Conservation (phyloP, 306 rosid genomes). For the Astragalus glycyphyllos region DNA sequence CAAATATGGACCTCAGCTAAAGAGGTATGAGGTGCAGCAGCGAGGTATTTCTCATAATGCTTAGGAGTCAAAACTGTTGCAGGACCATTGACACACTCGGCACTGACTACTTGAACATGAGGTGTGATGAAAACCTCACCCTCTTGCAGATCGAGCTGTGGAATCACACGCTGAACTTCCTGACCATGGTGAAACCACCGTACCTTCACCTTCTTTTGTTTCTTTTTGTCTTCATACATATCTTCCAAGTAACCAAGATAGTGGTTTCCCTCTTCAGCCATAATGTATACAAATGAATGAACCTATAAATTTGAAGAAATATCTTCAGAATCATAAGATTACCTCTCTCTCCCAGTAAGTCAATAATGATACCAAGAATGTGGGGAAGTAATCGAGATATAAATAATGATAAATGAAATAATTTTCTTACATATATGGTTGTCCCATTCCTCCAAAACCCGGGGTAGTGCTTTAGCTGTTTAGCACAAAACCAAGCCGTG, state of each 20-base stretch:
- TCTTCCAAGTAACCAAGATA: constrained; percentile 91
- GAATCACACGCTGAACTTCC: constrained; percentile 62
- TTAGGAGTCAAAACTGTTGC: constrained; percentile 79
- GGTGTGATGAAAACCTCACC: constrained; percentile 85
- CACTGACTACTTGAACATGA: constrained; percentile 83
- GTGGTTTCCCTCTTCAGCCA: constrained; percentile 69
- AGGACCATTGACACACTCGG: constrained; percentile 79
- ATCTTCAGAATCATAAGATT: constrained; percentile 30
- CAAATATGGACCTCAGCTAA: constrained; percentile 65
- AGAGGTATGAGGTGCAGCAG: constrained; percentile 44
- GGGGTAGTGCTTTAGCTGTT: constrained; percentile 81
- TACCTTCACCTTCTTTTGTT: constrained; percentile 74
- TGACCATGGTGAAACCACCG: constrained; percentile 78
- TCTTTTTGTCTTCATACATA: constrained; percentile 85
- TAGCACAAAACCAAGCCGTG: constrained; percentile 68
- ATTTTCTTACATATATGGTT: constrained; percentile 61
- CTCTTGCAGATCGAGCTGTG: constrained; percentile 65
- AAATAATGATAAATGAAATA: constrained; percentile 17
- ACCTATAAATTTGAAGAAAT: constrained; percentile 58
- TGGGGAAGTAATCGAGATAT: no score
- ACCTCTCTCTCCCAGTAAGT: background rate
- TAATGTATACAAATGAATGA: constrained; percentile 77
- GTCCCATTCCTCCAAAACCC: constrained; percentile 69
- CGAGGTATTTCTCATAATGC: constrained; percentile 69
- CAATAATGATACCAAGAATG: background rate